Conservation (phyloP, 2,329 filamentous ascomycete genomes). For the Penicillium sp. region DNA sequence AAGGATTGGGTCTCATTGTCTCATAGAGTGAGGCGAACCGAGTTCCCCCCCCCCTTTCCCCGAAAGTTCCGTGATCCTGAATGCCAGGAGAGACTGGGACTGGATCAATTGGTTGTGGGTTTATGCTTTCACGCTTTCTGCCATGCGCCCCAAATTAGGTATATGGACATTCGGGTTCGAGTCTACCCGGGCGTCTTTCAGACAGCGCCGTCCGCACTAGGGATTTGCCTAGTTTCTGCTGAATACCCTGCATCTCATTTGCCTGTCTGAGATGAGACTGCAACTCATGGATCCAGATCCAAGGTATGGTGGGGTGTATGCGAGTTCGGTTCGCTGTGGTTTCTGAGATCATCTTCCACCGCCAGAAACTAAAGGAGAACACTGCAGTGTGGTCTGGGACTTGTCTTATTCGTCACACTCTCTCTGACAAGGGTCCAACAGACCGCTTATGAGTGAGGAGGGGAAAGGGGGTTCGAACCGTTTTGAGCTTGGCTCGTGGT, state of each 20-base stretch:
- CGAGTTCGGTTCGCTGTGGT: neutral
- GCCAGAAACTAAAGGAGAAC: neutral
- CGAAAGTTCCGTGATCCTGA: slow-evolving; percentile 20
- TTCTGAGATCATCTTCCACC: slow-evolving; percentile 14
- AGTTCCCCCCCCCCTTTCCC: slow-evolving; percentile 14
- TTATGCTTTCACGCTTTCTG: neutral
- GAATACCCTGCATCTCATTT: slow-evolving; percentile 6
- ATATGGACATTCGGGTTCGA: neutral
- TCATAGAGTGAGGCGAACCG: slow-evolving; percentile 35
- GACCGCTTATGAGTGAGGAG: neutral
- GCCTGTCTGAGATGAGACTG: neutral
- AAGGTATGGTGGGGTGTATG: slow-evolving; percentile 2
- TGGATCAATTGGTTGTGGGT: neutral
- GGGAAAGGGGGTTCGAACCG: neutral
- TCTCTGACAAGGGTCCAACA: neutral
- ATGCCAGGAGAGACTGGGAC: slow-evolving; percentile 3
- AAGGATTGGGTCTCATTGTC: slow-evolving; percentile 32
- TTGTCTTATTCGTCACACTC: slow-evolving; percentile 15
- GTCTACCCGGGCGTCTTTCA: neutral
- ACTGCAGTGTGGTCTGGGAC: slow-evolving; percentile 8
- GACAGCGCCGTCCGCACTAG: neutral
- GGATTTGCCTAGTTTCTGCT: slow-evolving; percentile 1
- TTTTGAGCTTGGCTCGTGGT: neutral
- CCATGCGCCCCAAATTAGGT: neutral
- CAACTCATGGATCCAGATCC: slow-evolving; percentile 12